Evolutionary conservation across 257 asterid genomes (phyloP).

Genomic region (Primulina huaijiensis): DNA sequence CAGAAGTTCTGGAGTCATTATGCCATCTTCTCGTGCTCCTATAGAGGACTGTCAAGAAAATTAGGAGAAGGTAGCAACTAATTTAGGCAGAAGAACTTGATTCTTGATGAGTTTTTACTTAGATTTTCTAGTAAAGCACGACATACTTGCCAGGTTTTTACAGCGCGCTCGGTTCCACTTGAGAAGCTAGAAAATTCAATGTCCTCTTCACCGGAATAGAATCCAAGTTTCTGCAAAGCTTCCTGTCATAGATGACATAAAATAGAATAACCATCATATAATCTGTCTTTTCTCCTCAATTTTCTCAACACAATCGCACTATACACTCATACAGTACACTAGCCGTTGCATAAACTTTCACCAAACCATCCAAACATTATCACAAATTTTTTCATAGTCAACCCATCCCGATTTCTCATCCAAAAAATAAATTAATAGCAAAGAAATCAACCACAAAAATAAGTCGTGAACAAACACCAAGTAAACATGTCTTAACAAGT

Average conservation of each 20-base stretch:
- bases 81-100: conserved; percentile 14
- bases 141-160: conserved; percentile 96
- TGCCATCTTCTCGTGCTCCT: conserved; percentile 71
- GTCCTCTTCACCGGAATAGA: conserved; percentile 96
- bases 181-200: conserved; percentile 73
- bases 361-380: too few species aligned
- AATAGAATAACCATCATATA: not conserved
- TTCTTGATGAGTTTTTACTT: not conserved
- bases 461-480: too few species aligned
- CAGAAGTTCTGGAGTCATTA: conserved; percentile 78
- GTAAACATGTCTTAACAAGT: too few species aligned
- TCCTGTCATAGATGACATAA: conserved; percentile 45
- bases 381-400: too few species aligned
- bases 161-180: conserved; percentile 85
- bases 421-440: too few species aligned
- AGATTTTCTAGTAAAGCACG: not conserved
- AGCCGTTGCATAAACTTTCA: too few species aligned
- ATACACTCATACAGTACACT: too few species aligned
- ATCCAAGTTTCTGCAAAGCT: conserved; percentile 72
- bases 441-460: too few species aligned
- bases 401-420: too few species aligned
- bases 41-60: conserved; percentile 55
- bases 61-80: conserved; percentile 8
- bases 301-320: too few species aligned
- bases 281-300: too few species aligned